Evolutionary conservation across 345 rosid genomes (phyloP), one percentile per base, ranked within the genome.

Genomic region (Rhodamnia argentea): DNA sequence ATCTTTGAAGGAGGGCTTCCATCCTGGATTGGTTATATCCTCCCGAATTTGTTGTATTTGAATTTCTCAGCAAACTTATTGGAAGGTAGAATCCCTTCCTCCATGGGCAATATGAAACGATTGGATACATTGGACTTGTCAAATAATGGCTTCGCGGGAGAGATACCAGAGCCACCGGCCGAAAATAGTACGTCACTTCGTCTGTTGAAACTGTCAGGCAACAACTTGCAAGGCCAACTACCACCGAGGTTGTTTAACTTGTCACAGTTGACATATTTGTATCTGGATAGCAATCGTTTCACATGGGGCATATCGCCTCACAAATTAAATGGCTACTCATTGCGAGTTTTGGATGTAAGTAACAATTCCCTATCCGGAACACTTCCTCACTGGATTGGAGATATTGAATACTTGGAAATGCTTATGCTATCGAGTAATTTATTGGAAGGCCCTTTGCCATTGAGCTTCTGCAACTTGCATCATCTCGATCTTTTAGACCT

Each of bases 41-140:
- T 88, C 24, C 91, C 88, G 3, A n/a, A 58, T 52, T 22, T 89
- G 24, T 0, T 0, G 0, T 0, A 0, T 3, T 52, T 90, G n/a
- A 32, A 47, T 50, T n/a, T 91, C 84, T 87, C 87, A 12, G 5
- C 4, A 0, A 91, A 90, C 82, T 44, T 27, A 12, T 62, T 88
- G 10, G 16, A 75, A 82, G 91, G 90, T 20, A 50, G 60, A 40
- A 85, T 91, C 7, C 90, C 93, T 24, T 5, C 86, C 18, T 87
- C 89, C 0, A 10, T 88, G 0, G 88, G 90, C 44, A 62, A 75
- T 58, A 18, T 87, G 85, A 85, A 52, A 23, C 2, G 2, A 13
- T 23, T 87, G 40, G 0, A 1, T 1, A 0, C 0, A 11, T 83
- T 89, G 5, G 91, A 90, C 26, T 59, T 90, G 42, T 90, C 90